Evolutionary conservation across 2,329 filamentous ascomycete genomes (phyloP), one percentile per base, ranked within the genome.

Genomic region (Diplodia corticola): DNA sequence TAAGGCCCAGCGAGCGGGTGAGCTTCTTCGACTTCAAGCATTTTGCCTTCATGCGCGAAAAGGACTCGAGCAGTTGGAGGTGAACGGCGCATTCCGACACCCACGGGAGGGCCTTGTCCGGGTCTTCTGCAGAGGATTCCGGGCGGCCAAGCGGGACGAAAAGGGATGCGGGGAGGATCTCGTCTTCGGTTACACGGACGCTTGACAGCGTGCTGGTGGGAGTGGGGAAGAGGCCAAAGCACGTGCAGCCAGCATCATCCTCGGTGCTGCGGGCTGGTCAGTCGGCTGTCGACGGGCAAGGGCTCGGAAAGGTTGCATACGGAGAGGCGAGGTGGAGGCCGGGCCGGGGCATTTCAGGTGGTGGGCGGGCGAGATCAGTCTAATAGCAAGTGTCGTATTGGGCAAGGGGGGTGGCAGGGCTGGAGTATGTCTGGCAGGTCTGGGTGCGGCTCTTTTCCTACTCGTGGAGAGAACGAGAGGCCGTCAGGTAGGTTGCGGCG

Each of bases 71-170:
- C n/a, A 67, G 51, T 17, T 67, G 60, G 2, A 67, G 60, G 26
- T 67, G 60, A 6, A 64, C 66, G 1, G 66, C 59, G 51, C 66
- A 67, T 59, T 67, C 60, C 12, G 66, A 51, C 2, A 64, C 33
- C 44, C 48, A 57, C 15, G 66, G 66, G 9, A 67, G 66, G 1
- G 63, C 50, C 20, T 65, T 51, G 24, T 65, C 63, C 4, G 50
- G 28, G 26, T 57, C 51, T 5, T 26, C 24, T 4, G 63, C 35
- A n/a, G 28, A 2, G 6, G 50, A 51, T 30, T 40, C 51, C 24
- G 40, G 37, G 10, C 63, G 37, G 51, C 63, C 63, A 49, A 65
- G 63, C 12, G 63, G 63, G 4, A 49, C 37, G 40, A 65, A 65
- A 7, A 65, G 63, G n/a, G 63, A 57, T 17, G 50, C 40, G 15